A percentile compares a stretch with the other conserved stretches of the same genome.
phyloP scores from a whole-genome alignment of 2,329 filamentous ascomycete species.

The Capronia epimyces region DNA sequence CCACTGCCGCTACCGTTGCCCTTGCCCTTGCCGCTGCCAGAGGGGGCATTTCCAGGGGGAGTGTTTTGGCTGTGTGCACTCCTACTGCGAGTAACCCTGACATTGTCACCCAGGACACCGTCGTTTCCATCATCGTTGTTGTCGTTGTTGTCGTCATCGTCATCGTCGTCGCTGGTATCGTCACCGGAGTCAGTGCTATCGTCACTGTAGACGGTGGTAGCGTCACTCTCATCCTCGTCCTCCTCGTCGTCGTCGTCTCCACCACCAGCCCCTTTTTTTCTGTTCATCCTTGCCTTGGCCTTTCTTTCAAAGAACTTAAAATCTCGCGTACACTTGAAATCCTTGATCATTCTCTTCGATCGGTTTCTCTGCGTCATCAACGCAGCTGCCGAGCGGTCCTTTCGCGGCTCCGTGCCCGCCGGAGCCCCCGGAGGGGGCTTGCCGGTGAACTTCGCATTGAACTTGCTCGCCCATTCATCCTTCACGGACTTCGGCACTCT shows the following conservation, averaged over 20 bases:
- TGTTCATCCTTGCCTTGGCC: not conserved
- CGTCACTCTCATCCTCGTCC: not conserved
- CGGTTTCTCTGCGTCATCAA: slow-evolving; percentile 17
- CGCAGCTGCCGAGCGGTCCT: slow-evolving; percentile 4
- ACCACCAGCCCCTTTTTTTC: not conserved
- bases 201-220: too few species aligned
- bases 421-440: slow-evolving; percentile 1
- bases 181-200: too few species aligned
- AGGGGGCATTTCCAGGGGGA: too few species aligned
- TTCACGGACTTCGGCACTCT: slow-evolving; percentile 3
- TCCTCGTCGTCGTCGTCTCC: not conserved
- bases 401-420: slow-evolving; percentile 2
- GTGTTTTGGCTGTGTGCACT: too few species aligned
- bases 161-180: too few species aligned
- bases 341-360: not conserved
- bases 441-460: slow-evolving; percentile 20
- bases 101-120: too few species aligned
- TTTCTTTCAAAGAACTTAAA: slow-evolving; percentile 5
- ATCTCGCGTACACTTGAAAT: slow-evolving; percentile 11
- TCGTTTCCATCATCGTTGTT: too few species aligned
- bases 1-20: too few species aligned
- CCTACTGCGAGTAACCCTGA: too few species aligned
- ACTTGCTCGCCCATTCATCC: slow-evolving; percentile 7
- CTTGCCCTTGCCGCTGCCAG: too few species aligned
- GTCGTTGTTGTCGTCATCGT: too few species aligned